Evolutionary conservation across 1,284 basidiomycete species (phyloP), one percentile per base, ranked within the genome.

Genomic region (Stygiomarasmius scandens): DNA sequence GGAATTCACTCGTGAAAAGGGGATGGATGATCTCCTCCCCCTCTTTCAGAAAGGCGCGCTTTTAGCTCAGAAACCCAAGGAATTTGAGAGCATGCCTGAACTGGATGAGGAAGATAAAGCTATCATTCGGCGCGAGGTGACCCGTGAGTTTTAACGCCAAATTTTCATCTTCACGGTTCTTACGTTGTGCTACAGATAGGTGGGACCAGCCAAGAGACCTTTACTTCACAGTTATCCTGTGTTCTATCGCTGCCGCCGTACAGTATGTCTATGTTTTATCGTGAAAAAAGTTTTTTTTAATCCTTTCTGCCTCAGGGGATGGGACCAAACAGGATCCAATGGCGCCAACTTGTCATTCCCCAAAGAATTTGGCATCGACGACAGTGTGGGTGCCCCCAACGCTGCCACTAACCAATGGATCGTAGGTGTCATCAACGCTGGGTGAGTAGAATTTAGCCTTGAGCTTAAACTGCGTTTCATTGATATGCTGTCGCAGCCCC

Each of bases 341-440:
- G 84, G 84, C 43, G 87, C 86, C 32, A 86, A 87, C 65, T 69
- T 89, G 32, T 85, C 78, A 24, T 88, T 87, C 73, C 87, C 87
- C 0, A 52, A 70, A 9, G 81, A 79, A 55, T 84, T 89, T 62
- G 79, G 79, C 45, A 72, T 81, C 49, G 52, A 62, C 3, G 59
- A 53, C 14, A 43, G 44, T 10, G 64, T 61, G 2, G 49, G 63
- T 12, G 64, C 67, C 41, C 71, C 73, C 23, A 64, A 72, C 45
- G 67, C 67, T 20, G 63, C 61, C 16, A 64, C 58, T 14, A 75
- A 80, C 55, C 67, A 78, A 55, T 82, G 80, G 80, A 74, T 80
- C 47, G 73, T 81, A 9, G 80, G 80, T 1, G 58, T 77, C 9
- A 75, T 82, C 58, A 82, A 82, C 54, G 64, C 78, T 45, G 78